Evolutionary conservation across 345 rosid genomes (phyloP).

Genomic region (Brassica carinata): DNA sequence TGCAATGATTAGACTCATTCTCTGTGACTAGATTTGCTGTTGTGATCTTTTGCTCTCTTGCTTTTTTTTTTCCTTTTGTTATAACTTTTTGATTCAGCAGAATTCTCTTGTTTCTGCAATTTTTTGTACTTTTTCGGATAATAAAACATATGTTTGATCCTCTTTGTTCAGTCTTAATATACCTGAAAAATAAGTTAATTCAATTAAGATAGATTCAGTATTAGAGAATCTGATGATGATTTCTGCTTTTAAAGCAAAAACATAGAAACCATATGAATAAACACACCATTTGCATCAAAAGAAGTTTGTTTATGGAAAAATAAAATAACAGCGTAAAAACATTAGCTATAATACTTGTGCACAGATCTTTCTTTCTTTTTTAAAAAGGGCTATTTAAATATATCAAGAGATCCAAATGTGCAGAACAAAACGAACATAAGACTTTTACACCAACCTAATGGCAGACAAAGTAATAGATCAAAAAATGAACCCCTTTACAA

Average conservation of each 20-base stretch:
- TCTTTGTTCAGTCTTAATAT: not conserved
- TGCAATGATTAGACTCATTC: constrained; percentile 68
- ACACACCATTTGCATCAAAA: no score
- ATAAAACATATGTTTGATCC: constrained; percentile 5
- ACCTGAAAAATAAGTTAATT: no score
- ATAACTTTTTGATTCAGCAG: constrained; percentile 22
- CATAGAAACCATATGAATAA: not conserved
- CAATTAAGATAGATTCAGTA: not conserved
- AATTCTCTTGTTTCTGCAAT: constrained; percentile 42
- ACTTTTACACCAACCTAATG: no score
- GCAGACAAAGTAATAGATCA: no score
- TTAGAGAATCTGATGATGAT: not conserved
- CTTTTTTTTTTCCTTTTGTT: not conserved
- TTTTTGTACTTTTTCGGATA: not conserved
- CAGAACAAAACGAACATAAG: no score
- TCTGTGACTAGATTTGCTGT: constrained; percentile 53
- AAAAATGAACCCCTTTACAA: no score
- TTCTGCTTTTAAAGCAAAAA: not conserved
- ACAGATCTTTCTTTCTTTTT: no score
- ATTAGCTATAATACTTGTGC: no score
- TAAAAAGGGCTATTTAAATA: no score
- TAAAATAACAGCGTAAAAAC: no score
- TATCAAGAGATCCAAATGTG: no score
- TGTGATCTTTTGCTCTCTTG: not conserved
- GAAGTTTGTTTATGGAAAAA: no score